phyloP scores from a whole-genome alignment of 352 stramenopile genomes.

The Pythium phragmitis region DNA sequence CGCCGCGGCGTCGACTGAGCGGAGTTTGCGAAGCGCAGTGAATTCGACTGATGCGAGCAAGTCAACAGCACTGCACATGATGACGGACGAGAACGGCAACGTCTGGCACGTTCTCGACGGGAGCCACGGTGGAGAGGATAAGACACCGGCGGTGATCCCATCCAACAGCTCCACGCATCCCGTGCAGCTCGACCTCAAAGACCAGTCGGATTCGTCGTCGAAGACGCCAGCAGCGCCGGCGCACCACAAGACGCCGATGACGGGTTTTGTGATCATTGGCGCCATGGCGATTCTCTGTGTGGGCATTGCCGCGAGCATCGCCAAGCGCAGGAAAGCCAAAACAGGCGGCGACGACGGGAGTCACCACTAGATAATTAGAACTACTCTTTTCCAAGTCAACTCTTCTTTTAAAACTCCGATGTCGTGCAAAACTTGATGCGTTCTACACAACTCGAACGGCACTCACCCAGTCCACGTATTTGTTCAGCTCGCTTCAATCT shows the following conservation, averaged over 20 bases:
- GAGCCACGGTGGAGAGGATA: neutral
- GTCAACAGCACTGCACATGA: neutral
- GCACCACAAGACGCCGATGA: slow-evolving; percentile 19
- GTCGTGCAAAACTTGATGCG: too few relatives aligned
- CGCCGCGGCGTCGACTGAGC: neutral
- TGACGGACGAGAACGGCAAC: neutral
- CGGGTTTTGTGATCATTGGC: slow-evolving; percentile 10
- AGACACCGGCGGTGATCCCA: too few relatives aligned
- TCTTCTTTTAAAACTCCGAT: neutral
- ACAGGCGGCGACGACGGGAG: neutral
- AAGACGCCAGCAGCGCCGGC: neutral
- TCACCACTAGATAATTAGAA: neutral
- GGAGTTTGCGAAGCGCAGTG: neutral
- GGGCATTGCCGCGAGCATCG: slow-evolving; percentile 15
- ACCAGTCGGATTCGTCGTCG: neutral
- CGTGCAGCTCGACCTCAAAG: slow-evolving; percentile 8
- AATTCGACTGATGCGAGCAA: neutral
- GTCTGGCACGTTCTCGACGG: neutral
- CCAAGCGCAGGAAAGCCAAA: slow-evolving; percentile 7
- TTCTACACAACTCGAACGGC: too few relatives aligned
- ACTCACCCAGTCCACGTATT: too few relatives aligned
- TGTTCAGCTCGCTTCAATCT: too few relatives aligned
- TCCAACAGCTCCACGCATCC: neutral
- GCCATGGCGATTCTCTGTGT: slow-evolving; percentile 23
- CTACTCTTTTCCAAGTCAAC: neutral